phyloP scores from a whole-genome alignment of 2,329 filamentous ascomycete genomes.

The Blastomyces gilchristii region DNA sequence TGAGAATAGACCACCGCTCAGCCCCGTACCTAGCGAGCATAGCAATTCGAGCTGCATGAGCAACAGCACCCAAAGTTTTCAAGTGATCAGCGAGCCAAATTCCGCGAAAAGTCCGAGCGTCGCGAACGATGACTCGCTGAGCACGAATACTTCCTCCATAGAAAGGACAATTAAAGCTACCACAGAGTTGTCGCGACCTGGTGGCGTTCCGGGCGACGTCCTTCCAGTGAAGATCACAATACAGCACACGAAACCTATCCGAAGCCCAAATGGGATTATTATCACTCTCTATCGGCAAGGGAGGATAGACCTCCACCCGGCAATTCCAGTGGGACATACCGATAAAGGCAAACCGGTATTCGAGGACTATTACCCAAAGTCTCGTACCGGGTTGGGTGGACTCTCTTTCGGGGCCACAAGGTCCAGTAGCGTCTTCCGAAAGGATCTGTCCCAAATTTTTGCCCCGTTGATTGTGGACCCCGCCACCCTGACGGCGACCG shows the following conservation, averaged over 20 bases:
- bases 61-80: constrained; percentile 51
- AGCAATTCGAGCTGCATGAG: constrained; percentile 62
- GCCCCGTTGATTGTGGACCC: constrained; percentile 84
- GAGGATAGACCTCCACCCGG: constrained; percentile 69
- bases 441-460: constrained; percentile 83
- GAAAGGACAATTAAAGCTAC: constrained; percentile 78
- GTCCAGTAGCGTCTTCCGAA: constrained; percentile 86
- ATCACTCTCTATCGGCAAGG: constrained; percentile 86
- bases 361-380: constrained; percentile 79
- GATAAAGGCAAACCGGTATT: constrained; percentile 60
- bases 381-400: constrained; percentile 73
- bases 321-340: constrained; percentile 49
- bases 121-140: constrained; percentile 41
- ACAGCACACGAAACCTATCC: constrained; percentile 78
- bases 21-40: constrained; percentile 53
- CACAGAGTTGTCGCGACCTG: constrained; percentile 70
- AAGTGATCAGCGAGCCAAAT: constrained; percentile 39
- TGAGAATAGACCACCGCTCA: constrained; percentile 29
- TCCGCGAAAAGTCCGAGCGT: constrained; percentile 28
- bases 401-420: constrained; percentile 77
- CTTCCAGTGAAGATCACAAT: constrained; percentile 71
- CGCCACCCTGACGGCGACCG: constrained; percentile 60
- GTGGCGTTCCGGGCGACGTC: constrained; percentile 74
- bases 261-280: constrained; percentile 86
- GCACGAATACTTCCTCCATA: constrained; percentile 45